A percentile compares a stretch with the other conserved stretches of the same genome.
Conservation (phyloP, 139 green algal species). For the Coelastrella sp. region DNA sequence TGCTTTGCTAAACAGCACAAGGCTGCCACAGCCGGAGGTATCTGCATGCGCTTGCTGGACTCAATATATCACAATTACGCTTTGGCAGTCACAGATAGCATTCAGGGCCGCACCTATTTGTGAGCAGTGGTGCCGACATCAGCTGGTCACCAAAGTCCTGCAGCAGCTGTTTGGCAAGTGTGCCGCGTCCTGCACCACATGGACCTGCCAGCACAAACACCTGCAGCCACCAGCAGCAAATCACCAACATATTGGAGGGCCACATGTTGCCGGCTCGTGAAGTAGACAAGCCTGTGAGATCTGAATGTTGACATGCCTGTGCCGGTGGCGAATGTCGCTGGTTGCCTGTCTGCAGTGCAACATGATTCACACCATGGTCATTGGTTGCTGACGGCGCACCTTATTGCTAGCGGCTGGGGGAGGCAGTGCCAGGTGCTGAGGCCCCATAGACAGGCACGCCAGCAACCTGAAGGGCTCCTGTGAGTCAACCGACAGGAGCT, state of each 20-base stretch:
- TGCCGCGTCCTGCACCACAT: conserved; percentile 56
- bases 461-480: conserved; percentile 73
- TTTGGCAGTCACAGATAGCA: background rate
- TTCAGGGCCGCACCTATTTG: conserved; percentile 26
- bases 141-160: conserved; percentile 48
- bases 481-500: conserved; percentile 71
- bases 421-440: conserved; percentile 52
- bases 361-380: no score
- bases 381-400: background rate
- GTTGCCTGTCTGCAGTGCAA: no score
- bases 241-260: background rate
- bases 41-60: no score
- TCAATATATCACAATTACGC: no score
- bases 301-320: no score
- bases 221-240: conserved; percentile 27
- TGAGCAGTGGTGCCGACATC: conserved; percentile 46
- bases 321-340: no score
- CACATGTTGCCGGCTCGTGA: background rate
- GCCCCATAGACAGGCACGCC: conserved; percentile 58
- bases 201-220: conserved; percentile 66
- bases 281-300: no score
- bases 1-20: no score
- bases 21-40: no score
- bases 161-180: conserved; percentile 58
- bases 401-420: conserved; percentile 31